Base-by-base conservation (phyloP, 768 basidiomycete genomes). In the Pleurotus cornucopiae region DNA sequence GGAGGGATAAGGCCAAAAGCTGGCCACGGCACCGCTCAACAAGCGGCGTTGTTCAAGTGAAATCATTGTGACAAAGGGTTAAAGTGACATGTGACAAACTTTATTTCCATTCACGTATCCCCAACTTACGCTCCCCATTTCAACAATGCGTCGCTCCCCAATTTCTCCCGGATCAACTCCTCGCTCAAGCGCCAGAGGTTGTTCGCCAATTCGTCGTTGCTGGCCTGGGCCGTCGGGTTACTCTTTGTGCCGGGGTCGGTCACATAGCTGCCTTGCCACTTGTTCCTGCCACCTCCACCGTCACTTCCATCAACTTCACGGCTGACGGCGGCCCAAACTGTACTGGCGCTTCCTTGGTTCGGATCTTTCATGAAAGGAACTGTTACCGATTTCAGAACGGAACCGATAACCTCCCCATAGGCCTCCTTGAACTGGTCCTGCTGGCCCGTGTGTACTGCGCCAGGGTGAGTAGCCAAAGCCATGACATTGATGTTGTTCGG, bases 351-450 rank as follows among this genome's bases (percentile, higher is more conserved):
- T 34, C 49, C 49, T 51, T 51, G 25, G 20, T 37, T 30, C 12
- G 49, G 49, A 7, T 13, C 37, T 30, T 37, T 51, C 49, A 51
- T 51, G 30, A 51, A 51, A 18, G 23, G 23, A 38, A 51, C 20
- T 16, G 30, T 37, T 6, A 38, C 23, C 13, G 25, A 13, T 30
- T 51, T 51, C 25, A 51, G n/a, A 16, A 20, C 30, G 14, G 49
- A 14, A 12, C 49, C 49, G 0, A 51, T 13, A n/a, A 37, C 14
- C 12, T 51, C 30, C 9, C 49, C 49, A n/a, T 51, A 51, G 14
- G 49, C 49, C 30, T 51, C 49, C 34, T 51, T 51, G 49, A 51
- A 51, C 30, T 51, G 49, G 21, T 51, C 30, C 13, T 51, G 49
- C 21, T 51, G 49, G n/a, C 26, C 49, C n/a, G 49, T 51, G 37